Conservation (phyloP, 106 monocot species). For the Dioscorea zingiberensis region DNA sequence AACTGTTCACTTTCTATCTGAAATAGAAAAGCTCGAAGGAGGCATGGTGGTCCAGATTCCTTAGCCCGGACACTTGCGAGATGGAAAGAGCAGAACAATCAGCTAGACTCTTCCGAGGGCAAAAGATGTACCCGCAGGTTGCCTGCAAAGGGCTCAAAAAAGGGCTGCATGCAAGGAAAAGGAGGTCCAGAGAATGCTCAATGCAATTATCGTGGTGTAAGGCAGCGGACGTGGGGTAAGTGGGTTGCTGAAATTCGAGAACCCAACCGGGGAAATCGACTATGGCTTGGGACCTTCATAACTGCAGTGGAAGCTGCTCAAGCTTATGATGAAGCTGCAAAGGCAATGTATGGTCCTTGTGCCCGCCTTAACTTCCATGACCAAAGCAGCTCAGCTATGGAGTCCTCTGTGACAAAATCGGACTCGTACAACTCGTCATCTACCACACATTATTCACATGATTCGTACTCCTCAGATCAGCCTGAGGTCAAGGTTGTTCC, state of each 20-base stretch:
- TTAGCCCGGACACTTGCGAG: conserved; percentile 21
- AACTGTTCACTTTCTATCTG: background rate
- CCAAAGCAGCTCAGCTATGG: background rate
- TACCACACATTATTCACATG: background rate
- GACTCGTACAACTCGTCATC: background rate
- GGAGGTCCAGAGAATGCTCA: conserved; percentile 30
- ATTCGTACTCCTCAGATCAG: background rate
- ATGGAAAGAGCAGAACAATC: conserved; percentile 27
- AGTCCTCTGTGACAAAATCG: conserved; percentile 9
- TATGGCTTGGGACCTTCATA: conserved; percentile 32
- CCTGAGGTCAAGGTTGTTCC: conserved; percentile 1
- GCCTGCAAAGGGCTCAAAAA: conserved; percentile 32
- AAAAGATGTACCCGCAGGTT: conserved; percentile 3
- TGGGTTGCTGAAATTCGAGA: conserved; percentile 45
- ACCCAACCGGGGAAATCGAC: conserved; percentile 18
- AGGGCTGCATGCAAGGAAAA: conserved; percentile 34
- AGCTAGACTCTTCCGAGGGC: background rate
- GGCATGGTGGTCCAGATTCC: conserved; percentile 20
- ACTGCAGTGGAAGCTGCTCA: conserved; percentile 32
- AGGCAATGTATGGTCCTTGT: conserved; percentile 19
- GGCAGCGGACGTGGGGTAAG: conserved; percentile 38
- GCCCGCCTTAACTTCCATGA: conserved; percentile 26
- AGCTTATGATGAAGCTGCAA: conserved; percentile 33
- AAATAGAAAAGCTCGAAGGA: conserved; percentile 12
- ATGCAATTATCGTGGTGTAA: conserved; percentile 30